phyloP scores from a whole-genome alignment of 495 filamentous ascomycete species.

The Chaetomium cochliodes region DNA sequence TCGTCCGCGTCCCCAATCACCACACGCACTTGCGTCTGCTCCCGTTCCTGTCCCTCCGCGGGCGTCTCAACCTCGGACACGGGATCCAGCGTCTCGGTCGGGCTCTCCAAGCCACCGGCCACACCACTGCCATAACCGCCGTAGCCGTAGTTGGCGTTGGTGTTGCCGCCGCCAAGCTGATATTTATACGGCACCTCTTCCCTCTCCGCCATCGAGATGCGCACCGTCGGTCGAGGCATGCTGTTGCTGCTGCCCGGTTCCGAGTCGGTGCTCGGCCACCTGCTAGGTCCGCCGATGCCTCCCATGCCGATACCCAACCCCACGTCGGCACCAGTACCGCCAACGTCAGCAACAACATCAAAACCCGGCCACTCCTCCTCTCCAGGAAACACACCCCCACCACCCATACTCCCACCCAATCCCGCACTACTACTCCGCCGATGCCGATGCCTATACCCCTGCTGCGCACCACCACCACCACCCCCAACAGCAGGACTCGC shows the following conservation, averaged over 20 bases:
- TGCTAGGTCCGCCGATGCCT: not conserved
- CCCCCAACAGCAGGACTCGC: not conserved
- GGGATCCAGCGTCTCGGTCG: conserved; percentile 33
- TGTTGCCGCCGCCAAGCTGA: not conserved
- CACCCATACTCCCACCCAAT: not conserved
- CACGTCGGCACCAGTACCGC: not conserved
- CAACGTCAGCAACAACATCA: not conserved
- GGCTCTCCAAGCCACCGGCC: conserved; percentile 24
- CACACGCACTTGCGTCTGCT: not conserved
- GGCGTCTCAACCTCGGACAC: conserved; percentile 33
- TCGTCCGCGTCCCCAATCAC: not conserved
- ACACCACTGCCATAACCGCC: conserved; percentile 1
- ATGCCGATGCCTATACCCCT: conserved; percentile 6
- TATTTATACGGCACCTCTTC: not conserved
- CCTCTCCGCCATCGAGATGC: not conserved
- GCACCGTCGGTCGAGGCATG: not conserved
- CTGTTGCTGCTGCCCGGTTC: not conserved
- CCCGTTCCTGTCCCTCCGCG: not conserved
- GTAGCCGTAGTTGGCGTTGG: not conserved
- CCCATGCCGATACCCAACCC: not conserved
- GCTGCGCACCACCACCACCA: not conserved
- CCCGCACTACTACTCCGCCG: conserved; percentile 7
- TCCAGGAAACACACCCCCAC: conserved; percentile 1
- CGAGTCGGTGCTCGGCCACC: not conserved
- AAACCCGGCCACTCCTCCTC: conserved; percentile 16